These are phyloP conservation scores for Pichia sp. DNA, from an alignment of 1,139 yeast genomes.

Conservation along the genomic window DNA sequence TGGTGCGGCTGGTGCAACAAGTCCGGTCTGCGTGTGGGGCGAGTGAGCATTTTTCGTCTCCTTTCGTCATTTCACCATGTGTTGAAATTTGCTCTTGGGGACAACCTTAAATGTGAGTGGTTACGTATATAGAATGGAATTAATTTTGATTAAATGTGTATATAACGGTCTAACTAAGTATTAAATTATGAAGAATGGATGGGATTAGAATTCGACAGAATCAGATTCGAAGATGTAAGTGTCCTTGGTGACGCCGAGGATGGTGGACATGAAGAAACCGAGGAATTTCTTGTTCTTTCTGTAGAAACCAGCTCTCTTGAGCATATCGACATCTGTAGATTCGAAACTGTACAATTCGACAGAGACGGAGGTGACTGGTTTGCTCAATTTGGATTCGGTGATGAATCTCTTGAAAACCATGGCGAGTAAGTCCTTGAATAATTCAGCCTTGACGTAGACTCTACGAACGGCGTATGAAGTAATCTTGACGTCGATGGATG, in stretches of 20 bases:
- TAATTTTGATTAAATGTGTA: no score
- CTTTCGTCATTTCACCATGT: background rate
- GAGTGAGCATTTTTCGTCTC: background rate
- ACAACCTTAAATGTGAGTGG: background rate
- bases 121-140: background rate
- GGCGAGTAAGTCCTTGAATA: constrained; percentile 54
- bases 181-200: no score
- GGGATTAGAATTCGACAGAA: constrained; percentile 16
- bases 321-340: constrained; percentile 35
- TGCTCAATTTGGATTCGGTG: constrained; percentile 7
- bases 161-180: no score
- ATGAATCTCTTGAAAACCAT: constrained; percentile 17
- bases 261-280: constrained; percentile 17
- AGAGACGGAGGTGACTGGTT: constrained; percentile 33
- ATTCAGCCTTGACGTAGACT: constrained; percentile 62
- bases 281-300: constrained; percentile 4
- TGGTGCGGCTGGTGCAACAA: no score
- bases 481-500: constrained; percentile 41
- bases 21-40: no score
- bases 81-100: background rate
- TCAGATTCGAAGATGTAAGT: constrained; percentile 44
- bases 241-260: constrained; percentile 46
- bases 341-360: constrained; percentile 58
- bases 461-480: constrained; percentile 62
- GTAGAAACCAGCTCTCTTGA: constrained; percentile 36